Evolutionary conservation across 2,329 filamentous ascomycete species (phyloP).

Genomic region (Aureobasidium sp.): DNA sequence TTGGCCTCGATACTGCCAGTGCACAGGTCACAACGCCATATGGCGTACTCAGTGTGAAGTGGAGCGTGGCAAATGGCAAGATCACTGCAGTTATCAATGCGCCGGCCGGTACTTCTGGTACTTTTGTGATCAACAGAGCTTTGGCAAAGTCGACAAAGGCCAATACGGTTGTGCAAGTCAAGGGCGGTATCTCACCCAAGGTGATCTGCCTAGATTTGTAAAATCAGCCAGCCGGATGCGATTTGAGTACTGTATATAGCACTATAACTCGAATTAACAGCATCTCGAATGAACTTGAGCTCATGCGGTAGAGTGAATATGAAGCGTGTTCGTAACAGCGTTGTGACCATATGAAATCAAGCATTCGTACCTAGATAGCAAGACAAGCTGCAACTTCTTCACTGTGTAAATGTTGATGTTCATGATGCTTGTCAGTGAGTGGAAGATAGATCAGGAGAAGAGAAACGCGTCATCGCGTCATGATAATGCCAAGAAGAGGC

Average conservation of each 20-base stretch:
- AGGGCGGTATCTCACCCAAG: not conserved
- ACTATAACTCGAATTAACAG: no score
- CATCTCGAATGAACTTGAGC: no score
- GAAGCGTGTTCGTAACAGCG: no score
- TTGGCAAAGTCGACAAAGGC: not conserved
- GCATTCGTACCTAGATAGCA: no score
- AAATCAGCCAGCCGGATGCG: no score
- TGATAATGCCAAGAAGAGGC: not conserved
- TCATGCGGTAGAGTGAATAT: no score
- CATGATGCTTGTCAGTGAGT: no score
- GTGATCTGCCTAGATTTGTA: not conserved
- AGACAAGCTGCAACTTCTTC: no score
- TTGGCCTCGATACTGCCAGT: slow-evolving; percentile 22
- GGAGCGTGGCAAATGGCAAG: slow-evolving; percentile 2
- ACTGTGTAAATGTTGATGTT: no score
- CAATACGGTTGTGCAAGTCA: not conserved
- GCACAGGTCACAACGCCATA: slow-evolving; percentile 22
- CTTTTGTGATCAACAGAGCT: slow-evolving; percentile 1
- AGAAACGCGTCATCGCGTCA: not conserved
- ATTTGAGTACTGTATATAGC: not conserved
- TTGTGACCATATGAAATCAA: no score
- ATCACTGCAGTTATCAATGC: not conserved
- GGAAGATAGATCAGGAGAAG: no score
- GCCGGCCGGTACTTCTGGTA: slow-evolving; percentile 8
- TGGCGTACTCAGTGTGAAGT: slow-evolving; percentile 18